These are phyloP conservation scores for Gossypium arboreum DNA, from an alignment of 345 rosid genomes.

Conservation along the genomic window DNA sequence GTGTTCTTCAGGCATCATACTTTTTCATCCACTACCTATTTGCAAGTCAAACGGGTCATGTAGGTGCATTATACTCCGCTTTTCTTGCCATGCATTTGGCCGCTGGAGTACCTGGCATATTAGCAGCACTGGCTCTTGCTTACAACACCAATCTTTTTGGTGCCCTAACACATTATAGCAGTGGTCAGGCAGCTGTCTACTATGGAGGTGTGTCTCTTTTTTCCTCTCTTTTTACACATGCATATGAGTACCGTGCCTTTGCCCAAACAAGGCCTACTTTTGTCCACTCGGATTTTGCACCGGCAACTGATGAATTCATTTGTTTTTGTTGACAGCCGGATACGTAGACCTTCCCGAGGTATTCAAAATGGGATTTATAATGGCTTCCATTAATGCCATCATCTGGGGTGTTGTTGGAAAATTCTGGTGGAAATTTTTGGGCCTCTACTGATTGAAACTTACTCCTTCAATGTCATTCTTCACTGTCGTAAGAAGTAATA, in stretches of 20 bases:
- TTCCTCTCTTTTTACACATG: neutral
- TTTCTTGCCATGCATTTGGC: conserved; percentile 95
- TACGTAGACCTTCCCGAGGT: conserved; percentile 81
- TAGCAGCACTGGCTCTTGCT: conserved; percentile 87
- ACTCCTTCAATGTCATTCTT: conserved; percentile 21
- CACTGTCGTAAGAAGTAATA: conserved; percentile 1
- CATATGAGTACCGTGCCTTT: neutral
- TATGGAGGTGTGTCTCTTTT: conserved; percentile 63
- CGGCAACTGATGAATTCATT: conserved; percentile 14
- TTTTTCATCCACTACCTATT: conserved; percentile 90
- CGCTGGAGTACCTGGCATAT: conserved; percentile 77
- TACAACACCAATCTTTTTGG: conserved; percentile 91
- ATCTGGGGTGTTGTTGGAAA: conserved; percentile 85
- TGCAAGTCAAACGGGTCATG: conserved; percentile 97
- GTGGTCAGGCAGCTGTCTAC: conserved; percentile 98
- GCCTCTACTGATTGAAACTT: conserved; percentile 55
- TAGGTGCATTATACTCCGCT: conserved; percentile 93
- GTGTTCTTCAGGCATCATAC: conserved; percentile 82
- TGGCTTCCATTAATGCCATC: conserved; percentile 64
- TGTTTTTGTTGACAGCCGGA: conserved; percentile 56
- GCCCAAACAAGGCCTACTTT: neutral
- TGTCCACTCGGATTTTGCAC: neutral
- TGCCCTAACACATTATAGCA: conserved; percentile 88
- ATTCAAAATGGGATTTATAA: conserved; percentile 76
- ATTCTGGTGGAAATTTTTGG: conserved; percentile 98